Evolutionary conservation across 768 basidiomycete species (phyloP), one percentile per base, ranked within the genome.

Genomic region (Boletus bicolor): DNA sequence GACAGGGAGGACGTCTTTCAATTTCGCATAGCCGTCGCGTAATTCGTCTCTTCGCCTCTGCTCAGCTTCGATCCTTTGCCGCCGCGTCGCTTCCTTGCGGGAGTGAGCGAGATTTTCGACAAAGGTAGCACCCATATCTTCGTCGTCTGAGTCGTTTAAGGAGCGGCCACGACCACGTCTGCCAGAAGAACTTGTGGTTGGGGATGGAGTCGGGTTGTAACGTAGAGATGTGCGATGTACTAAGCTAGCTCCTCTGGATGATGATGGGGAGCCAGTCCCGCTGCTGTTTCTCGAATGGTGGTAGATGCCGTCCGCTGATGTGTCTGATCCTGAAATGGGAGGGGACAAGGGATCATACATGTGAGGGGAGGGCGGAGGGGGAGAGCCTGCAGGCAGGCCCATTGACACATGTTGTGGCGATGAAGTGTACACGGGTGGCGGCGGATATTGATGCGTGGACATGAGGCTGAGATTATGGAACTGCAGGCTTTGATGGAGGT

Each of bases 41-140:
- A 94, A 79, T 73, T 94, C 93, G 72, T 93, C 91, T 60, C 93
- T 80, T 55, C 93, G 79, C 44, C 91, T 79, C 76, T 94, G 89
- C 72, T 93, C 90, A n/a, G 90, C 91, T 75, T 93, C 89, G 54
- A 93, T 92, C 51, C 91, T 79, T 72, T 92, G 90, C 66, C 84
- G 78, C 34, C 91, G 77, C 9, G 91, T 93, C 21, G 89, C 89
- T 74, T 93, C 90, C 68, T 92, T 93, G 66, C 90, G 77, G 10
- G 85, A 82, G 70, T 85, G 81, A 7, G 89, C 90, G 53, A 91
- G 78, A 58, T 83, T 85, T 69, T 91, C 86, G 37, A 81, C 79
- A 68, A 81, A 82, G 55, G 81, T 75, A 51, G 82, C 77, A 59
- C 85, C 86, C 86, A 88, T 87, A 59, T 77, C 77, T 65, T 86